Percentiles rank a stretch among this genome's conserved stretches.
Evolutionary conservation across 805 yeast species (phyloP).

Genomic region (Zygosaccharomyces pseudorouxii): DNA sequence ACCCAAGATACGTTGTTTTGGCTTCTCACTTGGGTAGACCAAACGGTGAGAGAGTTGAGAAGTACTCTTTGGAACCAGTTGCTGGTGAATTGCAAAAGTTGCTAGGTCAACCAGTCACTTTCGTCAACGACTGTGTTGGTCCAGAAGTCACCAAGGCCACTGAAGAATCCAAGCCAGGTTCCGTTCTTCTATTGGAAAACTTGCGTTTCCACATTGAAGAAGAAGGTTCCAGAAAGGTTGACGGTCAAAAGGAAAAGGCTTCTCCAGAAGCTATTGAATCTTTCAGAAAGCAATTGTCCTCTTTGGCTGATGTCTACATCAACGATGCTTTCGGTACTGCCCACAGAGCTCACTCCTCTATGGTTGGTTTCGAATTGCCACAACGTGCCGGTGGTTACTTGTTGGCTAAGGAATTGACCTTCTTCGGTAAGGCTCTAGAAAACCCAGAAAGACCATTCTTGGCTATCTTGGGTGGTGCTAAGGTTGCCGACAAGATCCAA

Average conservation of each 20-base stretch:
- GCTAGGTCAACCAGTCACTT: conserved; percentile 67
- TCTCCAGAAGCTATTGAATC: conserved; percentile 73
- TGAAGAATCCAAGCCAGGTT: conserved; percentile 67
- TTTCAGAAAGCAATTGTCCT: conserved; percentile 86
- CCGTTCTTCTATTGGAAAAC: conserved; percentile 90
- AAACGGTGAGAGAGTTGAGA: conserved; percentile 82
- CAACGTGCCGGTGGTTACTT: conserved; percentile 99
- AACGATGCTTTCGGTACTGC: conserved; percentile 99
- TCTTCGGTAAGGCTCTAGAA: conserved; percentile 97
- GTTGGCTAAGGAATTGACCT: conserved; percentile 93
- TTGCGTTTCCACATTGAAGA: conserved; percentile 97
- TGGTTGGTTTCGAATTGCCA: conserved; percentile 95
- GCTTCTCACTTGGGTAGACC: conserved; percentile 99
- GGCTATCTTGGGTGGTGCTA: conserved; percentile 99
- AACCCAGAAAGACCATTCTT: conserved; percentile 97
- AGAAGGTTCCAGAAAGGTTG: conserved; percentile 89
- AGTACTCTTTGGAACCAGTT: conserved; percentile 91
- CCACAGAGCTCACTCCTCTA: conserved; percentile 99
- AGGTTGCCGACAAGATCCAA: conserved; percentile 98
- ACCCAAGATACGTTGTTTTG: conserved; percentile 85
- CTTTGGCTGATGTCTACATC: conserved; percentile 94
- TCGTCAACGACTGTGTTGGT: conserved; percentile 91
- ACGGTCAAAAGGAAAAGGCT: conserved; percentile 93
- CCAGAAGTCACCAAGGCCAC: conserved; percentile 79
- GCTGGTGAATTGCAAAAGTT: conserved; percentile 81